Base-by-base conservation (phyloP, 495 filamentous ascomycete genomes). In the Thermothielavioides terrestris region DNA sequence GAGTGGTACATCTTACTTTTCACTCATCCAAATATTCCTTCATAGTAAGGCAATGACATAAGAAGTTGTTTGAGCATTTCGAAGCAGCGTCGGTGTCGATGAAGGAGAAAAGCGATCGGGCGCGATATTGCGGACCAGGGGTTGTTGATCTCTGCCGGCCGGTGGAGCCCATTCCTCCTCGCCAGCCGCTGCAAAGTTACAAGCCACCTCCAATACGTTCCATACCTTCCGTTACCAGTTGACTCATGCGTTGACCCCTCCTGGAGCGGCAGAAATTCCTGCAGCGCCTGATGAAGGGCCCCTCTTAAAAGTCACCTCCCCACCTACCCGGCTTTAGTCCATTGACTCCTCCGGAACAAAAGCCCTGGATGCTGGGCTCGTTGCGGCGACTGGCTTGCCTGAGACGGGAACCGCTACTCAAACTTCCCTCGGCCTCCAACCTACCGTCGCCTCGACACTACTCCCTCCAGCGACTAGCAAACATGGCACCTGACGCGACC, bases 291-390 rank as follows among this genome's bases (percentile, higher is more conserved):
- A 26, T 11, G 26, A 28, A 46, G 30, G 46, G 51, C 51, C 54
- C 49, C 35, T 40, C 49, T 49, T 44, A 53, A 42, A 40, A 54
- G 47, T 55, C 53, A 57, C 52, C 46, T 39, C 32, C 25, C 40
- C 31, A 40, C 49, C 40, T 26, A 40, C 49, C 55, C 53, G 41
- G 49, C 52, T 46, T 43, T 40, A 34, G 42, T 22, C 54, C 34
- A 56, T 61, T 58, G 52, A 56, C 60, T 50, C 58, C 50, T 54
- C 58, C 45, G n/a, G n/a, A n/a, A n/a, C n/a, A 53, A 52, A 35
- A 60, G 45, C 45, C 51, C 61, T 62, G 61, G 34, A 64, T 64
- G 61, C 55, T 53, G 61, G 49, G 52, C 54, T 48, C 56, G 45
- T 58, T 56, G 52, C 56, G 56, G 52, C 61, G 59, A 52, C 55